Base-by-base conservation (phyloP, 345 rosid genomes). In the Lumnitzera littorea region DNA sequence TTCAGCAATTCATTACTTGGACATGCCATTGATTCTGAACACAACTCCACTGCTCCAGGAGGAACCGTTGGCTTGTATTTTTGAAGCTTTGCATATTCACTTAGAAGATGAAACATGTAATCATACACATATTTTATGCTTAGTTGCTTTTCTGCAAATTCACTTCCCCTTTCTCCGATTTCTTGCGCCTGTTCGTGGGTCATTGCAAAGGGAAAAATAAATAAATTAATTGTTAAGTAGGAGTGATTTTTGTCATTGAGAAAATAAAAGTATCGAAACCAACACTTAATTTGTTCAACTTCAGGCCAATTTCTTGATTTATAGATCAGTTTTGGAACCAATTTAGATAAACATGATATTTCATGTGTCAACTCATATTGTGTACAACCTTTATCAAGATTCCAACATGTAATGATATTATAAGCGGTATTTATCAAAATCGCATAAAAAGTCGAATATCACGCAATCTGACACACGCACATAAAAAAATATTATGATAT, bases 11-110 rank as follows among this genome's bases (percentile, higher is more conserved):
- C 77, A 12, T 60, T 57, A 29, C 50, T 56, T 0, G 80, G 62
- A 52, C 84, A 78, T 2, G 76, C 72, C 82, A 78, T 72, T 50
- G 67, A 66, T 72, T 84, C 86, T 2, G 86, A 3, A 61, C 88
- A 78, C 17, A 76, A 36, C 65, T 78, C 83, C 1, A 31, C 66
- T 3, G 85, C 85, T 15, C 62, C 68, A 11, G 71, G 63, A 2
- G 84, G 80, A 13, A 76, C 66, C 4, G 43, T 55, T 20, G 79
- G 75, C 58, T 80, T 64, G 65, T 58, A 74, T 55, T 56, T 76
- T 64, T 78, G 50, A 8, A 78, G 76, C 67, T 78, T 81, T 15
- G 77, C 79, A 11, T 74, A 74, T 65, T 72, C 72, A 11, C 62
- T 78, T 23, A 84, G 56, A 5, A 76, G 11, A 68, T 78, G 73